phyloP scores from a whole-genome alignment of 768 basidiomycete species.

The Boletus bicolor region DNA sequence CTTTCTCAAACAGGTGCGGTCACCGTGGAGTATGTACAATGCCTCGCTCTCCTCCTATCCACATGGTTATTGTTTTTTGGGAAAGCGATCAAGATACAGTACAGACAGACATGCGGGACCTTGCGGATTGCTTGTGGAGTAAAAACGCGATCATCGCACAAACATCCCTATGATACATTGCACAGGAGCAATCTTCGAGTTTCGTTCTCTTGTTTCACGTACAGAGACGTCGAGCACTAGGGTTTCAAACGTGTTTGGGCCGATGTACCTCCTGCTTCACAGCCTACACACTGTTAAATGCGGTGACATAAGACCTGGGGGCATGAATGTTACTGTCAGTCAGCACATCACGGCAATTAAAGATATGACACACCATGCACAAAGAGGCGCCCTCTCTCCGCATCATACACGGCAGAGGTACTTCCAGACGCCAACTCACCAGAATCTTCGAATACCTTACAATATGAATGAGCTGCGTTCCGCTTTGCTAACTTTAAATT shows the following conservation, averaged over 20 bases:
- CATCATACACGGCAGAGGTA: constrained; percentile 58
- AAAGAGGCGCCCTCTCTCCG: constrained; percentile 47
- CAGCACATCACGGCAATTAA: constrained; percentile 4
- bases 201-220: neutral
- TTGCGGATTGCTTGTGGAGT: neutral
- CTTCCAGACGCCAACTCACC: constrained; percentile 53
- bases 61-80: neutral
- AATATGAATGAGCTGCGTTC: constrained; percentile 6
- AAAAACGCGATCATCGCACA: neutral
- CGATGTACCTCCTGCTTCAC: constrained; percentile 6
- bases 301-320: constrained; percentile 32
- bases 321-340: constrained; percentile 3
- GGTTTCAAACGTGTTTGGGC: constrained; percentile 1
- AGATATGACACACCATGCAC: constrained; percentile 48
- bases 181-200: neutral
- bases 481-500: neutral
- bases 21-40: neutral
- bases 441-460: constrained; percentile 65
- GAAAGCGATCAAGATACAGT: neutral
- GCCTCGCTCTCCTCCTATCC: neutral
- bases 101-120: neutral
- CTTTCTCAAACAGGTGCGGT: neutral
- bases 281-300: constrained; percentile 34
- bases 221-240: neutral
- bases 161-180: neutral